A percentile compares a stretch with the other conserved stretches of the same genome.
Evolutionary conservation across 164 flowering plant species (phyloP).

Genomic region (Stephania cephalantha): DNA sequence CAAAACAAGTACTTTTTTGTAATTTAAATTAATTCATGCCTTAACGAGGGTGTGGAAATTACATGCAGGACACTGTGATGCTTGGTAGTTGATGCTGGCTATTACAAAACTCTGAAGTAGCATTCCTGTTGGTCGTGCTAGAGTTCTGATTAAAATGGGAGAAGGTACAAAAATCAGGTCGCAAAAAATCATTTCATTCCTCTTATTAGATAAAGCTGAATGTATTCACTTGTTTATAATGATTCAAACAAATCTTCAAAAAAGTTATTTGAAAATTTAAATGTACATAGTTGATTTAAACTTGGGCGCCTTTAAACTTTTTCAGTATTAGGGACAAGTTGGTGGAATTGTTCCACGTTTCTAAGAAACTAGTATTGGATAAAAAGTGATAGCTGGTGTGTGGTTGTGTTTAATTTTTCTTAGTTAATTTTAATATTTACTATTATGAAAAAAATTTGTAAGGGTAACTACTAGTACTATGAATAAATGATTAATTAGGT

Average conservation of each 20-base stretch:
- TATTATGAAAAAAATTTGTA: too few relatives aligned
- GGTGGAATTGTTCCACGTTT: too few relatives aligned
- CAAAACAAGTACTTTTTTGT: background rate
- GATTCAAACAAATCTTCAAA: background rate
- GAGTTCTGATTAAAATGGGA: slow-evolving; percentile 86
- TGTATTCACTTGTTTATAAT: background rate
- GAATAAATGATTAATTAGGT: too few relatives aligned
- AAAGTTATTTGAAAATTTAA: too few relatives aligned
- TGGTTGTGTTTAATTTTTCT: too few relatives aligned
- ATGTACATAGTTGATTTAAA: too few relatives aligned
- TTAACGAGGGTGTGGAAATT: background rate
- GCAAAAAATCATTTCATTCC: background rate
- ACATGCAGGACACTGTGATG: slow-evolving; percentile 88
- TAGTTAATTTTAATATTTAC: too few relatives aligned
- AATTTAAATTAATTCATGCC: background rate
- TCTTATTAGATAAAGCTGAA: background rate
- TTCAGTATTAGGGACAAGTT: too few relatives aligned
- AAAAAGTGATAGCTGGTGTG: too few relatives aligned
- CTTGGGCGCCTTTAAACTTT: too few relatives aligned
- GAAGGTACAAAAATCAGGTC: slow-evolving; percentile 82
- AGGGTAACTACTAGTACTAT: too few relatives aligned
- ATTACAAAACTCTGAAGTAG: slow-evolving; percentile 69
- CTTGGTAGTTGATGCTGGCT: slow-evolving; percentile 69
- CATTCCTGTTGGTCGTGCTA: slow-evolving; percentile 68
- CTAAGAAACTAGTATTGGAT: too few relatives aligned